phyloP scores from a whole-genome alignment of 108 stramenopile species.

The Stephanodiscus minutulus region DNA sequence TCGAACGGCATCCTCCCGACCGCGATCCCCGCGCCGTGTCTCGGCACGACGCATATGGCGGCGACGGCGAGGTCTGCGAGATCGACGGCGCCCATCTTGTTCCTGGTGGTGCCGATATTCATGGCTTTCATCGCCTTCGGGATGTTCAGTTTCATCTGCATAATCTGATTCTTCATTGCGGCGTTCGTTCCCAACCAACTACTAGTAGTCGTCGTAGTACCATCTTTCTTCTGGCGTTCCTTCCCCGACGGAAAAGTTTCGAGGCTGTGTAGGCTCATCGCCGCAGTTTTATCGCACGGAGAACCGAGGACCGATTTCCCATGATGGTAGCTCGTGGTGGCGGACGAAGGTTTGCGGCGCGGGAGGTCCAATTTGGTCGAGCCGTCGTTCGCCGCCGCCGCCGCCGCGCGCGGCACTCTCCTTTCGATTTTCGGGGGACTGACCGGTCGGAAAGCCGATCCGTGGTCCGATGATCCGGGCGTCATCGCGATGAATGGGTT shows the following conservation, averaged over 20 bases:
- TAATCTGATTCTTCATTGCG: constrained; percentile 33
- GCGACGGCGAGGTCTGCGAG: constrained; percentile 43
- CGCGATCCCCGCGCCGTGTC: constrained; percentile 41
- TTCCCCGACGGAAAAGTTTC: constrained; percentile 4
- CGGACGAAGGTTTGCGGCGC: background rate
- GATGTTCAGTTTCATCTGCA: constrained; percentile 30
- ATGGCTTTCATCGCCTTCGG: constrained; percentile 36
- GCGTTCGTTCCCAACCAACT: constrained; percentile 15
- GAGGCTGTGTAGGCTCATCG: constrained; percentile 13
- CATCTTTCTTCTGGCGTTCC: constrained; percentile 18
- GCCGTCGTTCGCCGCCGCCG: constrained; percentile 1
- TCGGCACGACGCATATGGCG: constrained; percentile 40
- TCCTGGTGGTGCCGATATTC: constrained; percentile 5
- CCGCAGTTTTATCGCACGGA: constrained; percentile 31
- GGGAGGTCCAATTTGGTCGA: background rate
- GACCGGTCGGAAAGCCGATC: constrained; percentile 16
- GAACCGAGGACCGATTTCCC: constrained; percentile 10
- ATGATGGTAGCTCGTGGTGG: too few relatives aligned
- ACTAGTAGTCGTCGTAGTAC: too few relatives aligned
- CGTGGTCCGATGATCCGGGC: constrained; percentile 5
- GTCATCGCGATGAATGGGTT: constrained; percentile 3
- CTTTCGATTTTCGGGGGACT: constrained; percentile 36
- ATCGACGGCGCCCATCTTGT: constrained; percentile 18
- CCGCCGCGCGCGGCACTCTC: too few relatives aligned
- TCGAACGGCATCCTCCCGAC: constrained; percentile 40